A percentile compares a stretch with the other conserved stretches of the same genome.
Evolutionary conservation across 2,329 filamentous ascomycete genomes (phyloP).

Genomic region (Calonectria hongkongensis): DNA sequence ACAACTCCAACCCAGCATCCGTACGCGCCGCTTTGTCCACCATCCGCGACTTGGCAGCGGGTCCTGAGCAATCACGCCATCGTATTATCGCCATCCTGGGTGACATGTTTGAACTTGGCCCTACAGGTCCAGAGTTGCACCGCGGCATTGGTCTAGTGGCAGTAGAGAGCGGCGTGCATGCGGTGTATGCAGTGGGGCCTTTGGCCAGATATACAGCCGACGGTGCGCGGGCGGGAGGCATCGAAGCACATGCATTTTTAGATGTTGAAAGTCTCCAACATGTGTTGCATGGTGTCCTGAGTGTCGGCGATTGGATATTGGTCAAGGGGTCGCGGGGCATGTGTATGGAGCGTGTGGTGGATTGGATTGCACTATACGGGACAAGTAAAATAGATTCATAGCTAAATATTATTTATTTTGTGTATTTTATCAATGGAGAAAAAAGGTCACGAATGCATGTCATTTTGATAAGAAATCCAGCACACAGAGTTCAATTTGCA

Average conservation of each 20-base stretch:
- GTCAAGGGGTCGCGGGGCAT: constrained; percentile 1
- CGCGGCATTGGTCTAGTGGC: not conserved
- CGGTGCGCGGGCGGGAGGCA: not conserved
- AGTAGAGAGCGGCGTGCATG: not conserved
- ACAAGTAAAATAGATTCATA: too few relatives aligned
- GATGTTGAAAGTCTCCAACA: not conserved
- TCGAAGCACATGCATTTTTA: not conserved
- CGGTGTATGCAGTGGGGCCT: not conserved
- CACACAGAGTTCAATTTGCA: too few relatives aligned
- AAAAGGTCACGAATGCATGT: too few relatives aligned
- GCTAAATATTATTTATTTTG: too few relatives aligned
- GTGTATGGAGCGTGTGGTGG: not conserved
- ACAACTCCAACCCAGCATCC: not conserved
- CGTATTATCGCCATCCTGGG: not conserved
- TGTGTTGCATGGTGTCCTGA: not conserved
- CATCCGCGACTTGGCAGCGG: not conserved
- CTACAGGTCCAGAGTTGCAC: not conserved
- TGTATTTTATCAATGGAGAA: too few relatives aligned
- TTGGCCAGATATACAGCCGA: not conserved
- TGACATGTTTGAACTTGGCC: constrained; percentile 1
- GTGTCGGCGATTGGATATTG: not conserved
- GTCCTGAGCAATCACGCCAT: too few relatives aligned
- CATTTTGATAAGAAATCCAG: too few relatives aligned
- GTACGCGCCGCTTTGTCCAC: not conserved
- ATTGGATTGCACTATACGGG: not conserved